Evolutionary conservation across 2,329 filamentous ascomycete species (phyloP).

Genomic region (Lomentospora prolificans): DNA sequence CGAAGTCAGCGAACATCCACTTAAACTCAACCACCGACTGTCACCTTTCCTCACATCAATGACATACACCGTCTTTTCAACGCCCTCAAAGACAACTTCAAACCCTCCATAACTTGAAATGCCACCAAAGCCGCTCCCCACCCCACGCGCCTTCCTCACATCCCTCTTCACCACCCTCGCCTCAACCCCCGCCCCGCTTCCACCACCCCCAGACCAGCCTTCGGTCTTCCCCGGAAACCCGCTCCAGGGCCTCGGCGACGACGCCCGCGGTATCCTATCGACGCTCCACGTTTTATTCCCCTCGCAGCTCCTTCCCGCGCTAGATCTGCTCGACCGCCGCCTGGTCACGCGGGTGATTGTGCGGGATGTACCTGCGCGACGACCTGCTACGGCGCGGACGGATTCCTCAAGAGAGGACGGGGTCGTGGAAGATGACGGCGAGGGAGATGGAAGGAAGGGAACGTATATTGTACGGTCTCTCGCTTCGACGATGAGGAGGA

Average conservation of each 20-base stretch:
- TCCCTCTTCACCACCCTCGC: conserved; percentile 35
- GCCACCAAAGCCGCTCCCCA: conserved; percentile 15
- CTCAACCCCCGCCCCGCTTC: conserved; percentile 13
- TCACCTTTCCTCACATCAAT: no score
- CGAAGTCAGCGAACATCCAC: neutral
- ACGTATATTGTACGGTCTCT: conserved; percentile 57
- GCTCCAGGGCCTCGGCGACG: conserved; percentile 19
- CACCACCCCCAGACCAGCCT: conserved; percentile 21
- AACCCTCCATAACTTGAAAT: neutral
- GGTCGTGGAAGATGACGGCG: neutral
- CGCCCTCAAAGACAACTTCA: no score
- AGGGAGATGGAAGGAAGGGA: neutral
- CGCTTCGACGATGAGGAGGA: conserved; percentile 19
- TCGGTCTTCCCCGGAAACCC: conserved; percentile 17
- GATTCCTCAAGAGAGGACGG: neutral
- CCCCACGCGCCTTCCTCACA: conserved; percentile 34
- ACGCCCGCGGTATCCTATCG: conserved; percentile 41
- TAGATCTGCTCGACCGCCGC: conserved; percentile 76
- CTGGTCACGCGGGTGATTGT: conserved; percentile 50
- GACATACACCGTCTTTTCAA: no score
- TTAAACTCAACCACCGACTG: neutral
- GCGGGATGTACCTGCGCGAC: neutral
- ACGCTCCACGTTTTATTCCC: conserved; percentile 83
- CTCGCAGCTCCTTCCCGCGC: conserved; percentile 66
- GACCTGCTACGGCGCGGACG: neutral